A percentile compares a stretch with the other conserved stretches of the same genome.
Evolutionary conservation across 495 filamentous ascomycete genomes (phyloP).

Genomic region (Staphylotrichum longicolle): DNA sequence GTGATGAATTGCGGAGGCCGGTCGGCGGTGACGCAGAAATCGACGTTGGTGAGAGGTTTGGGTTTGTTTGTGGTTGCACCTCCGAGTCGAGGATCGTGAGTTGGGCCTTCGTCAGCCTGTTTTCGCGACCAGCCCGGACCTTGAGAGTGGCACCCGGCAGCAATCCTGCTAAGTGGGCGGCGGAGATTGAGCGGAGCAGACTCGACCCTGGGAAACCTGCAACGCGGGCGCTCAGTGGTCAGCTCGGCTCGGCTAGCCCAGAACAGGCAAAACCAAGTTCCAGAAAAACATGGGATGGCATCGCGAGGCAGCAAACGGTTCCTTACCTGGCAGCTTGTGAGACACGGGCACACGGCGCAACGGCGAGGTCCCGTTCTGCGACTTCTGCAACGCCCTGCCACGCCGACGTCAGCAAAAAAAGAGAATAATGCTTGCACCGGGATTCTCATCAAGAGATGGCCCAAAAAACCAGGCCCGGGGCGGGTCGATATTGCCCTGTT

Average conservation of each 20-base stretch:
- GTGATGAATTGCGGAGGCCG: background rate
- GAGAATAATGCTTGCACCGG: constrained; percentile 9
- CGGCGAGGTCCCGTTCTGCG: too few relatives aligned
- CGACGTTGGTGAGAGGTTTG: background rate
- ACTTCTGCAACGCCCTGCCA: background rate
- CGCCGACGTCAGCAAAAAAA: constrained; percentile 1
- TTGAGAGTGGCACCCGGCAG: background rate
- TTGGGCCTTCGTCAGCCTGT: constrained; percentile 16
- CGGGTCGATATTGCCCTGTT: constrained; percentile 25
- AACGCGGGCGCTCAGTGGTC: constrained; percentile 11
- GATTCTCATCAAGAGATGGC: constrained; percentile 1
- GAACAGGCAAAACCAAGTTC: constrained; percentile 14
- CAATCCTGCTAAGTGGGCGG: background rate
- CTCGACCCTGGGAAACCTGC: constrained; percentile 6
- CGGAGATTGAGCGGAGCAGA: constrained; percentile 16
- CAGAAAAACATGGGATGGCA: constrained; percentile 16
- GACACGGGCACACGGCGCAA: constrained; percentile 6
- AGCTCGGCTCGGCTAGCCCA: constrained; percentile 4
- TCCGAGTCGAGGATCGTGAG: constrained; percentile 9
- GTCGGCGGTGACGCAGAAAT: background rate
- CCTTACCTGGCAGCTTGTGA: constrained; percentile 9
- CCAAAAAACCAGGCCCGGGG: constrained; percentile 1
- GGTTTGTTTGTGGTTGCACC: background rate
- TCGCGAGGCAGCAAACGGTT: background rate
- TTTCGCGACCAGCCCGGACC: constrained; percentile 5